Evolutionary conservation across 106 monocot species (phyloP), one percentile per base, ranked within the genome.

Genomic region (Dendrobium catenatum): DNA sequence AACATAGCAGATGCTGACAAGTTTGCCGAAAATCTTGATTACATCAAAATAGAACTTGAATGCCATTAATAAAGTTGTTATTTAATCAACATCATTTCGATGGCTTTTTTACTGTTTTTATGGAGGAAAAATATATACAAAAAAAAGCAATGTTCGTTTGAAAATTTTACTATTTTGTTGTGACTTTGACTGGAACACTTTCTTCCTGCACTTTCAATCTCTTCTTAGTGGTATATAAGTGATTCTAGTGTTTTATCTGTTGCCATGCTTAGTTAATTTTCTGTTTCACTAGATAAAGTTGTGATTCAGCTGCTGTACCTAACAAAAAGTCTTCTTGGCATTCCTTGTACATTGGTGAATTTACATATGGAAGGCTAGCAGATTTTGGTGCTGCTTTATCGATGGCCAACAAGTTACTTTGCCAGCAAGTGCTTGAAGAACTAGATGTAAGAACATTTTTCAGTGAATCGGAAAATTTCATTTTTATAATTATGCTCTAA

Each of bases 321-420:
- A 49, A 76, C 76, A 76, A 76, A 76, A 24, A 49, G 15, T 84
- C 22, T 49, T 78, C 72, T 24, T 78, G 3, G 20, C 10, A 48
- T 83, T 58, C 27, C 76, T 85, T 90, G 93, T 85, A 90, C 80
- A 85, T 93, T 77, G 93, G 93, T 37, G 93, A 93, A 42, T 26
- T 93, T 80, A 90, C 88, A 83, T 90, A 78, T 84, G 82, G 88
- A 82, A 83, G 88, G 82, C 79, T 93, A 80, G 93, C 90, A 43
- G 90, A 93, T 86, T 93, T 93, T 87, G 93, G 93, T 31, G 93
- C 90, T 87, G 93, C 93, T 77, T 90, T 93, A 77, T 88, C 88
- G 54, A 90, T 90, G 51, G 90, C 90, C 3, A 93, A 93, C 82
- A 93, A 93, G 85, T 81, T 90, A 46, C 87, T 87, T 27, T 85